Conservation (phyloP, 73 alveolate genomes). For the Tetrahymena elliotti region DNA sequence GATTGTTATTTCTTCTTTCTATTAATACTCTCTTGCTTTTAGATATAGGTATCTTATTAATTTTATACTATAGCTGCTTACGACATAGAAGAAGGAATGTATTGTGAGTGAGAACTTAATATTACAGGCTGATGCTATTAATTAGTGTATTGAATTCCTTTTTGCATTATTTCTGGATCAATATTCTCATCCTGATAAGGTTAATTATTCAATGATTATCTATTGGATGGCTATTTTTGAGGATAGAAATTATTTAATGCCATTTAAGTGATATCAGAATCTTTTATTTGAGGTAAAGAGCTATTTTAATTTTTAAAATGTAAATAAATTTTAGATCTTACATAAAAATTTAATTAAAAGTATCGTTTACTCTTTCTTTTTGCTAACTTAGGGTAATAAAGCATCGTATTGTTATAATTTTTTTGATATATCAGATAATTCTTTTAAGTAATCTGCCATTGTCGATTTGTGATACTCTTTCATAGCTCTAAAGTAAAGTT, state of each 20-base stretch:
- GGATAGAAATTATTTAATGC: background rate
- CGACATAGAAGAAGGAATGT: background rate
- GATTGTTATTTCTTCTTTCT: background rate
- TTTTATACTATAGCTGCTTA: background rate
- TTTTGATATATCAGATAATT: slow-evolving; percentile 28
- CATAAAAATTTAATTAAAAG: background rate
- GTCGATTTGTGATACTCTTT: slow-evolving; percentile 23
- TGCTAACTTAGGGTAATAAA: slow-evolving; percentile 3
- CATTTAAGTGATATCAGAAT: background rate
- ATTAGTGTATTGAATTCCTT: background rate
- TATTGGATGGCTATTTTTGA: background rate
- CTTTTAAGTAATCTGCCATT: slow-evolving; percentile 35
- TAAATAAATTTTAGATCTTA: background rate
- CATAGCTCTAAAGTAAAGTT: slow-evolving; percentile 35
- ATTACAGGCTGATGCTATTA: background rate
- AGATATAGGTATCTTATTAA: background rate
- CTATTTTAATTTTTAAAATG: background rate
- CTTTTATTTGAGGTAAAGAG: background rate
- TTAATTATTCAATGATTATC: background rate
- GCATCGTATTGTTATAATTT: slow-evolving; percentile 33
- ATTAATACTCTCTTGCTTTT: background rate
- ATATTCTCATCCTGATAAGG: background rate
- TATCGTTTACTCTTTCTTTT: background rate
- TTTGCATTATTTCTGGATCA: background rate
- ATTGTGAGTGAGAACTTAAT: background rate